Conservation (phyloP, 2,329 filamentous ascomycete genomes). For the Monilinia laxa region DNA sequence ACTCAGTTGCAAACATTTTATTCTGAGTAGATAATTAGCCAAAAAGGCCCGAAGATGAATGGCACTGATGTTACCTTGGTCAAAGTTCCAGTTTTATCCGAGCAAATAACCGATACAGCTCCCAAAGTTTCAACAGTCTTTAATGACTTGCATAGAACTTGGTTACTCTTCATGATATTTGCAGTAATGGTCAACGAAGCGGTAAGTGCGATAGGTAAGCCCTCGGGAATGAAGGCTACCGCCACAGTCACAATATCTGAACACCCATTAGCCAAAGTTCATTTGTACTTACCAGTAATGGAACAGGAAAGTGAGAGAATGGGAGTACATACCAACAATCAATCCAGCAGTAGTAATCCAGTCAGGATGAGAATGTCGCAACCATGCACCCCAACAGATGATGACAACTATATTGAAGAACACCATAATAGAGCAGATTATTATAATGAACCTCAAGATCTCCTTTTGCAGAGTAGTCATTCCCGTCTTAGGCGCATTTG, state of each 20-base stretch:
- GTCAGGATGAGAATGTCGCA: slow-evolving; percentile 60
- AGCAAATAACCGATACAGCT: slow-evolving; percentile 71
- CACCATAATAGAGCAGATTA: slow-evolving; percentile 67
- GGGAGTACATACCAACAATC: slow-evolving; percentile 52
- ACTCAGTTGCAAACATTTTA: slow-evolving; percentile 70
- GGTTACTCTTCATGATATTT: slow-evolving; percentile 72
- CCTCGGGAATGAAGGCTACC: slow-evolving; percentile 73
- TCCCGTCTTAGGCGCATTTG: slow-evolving; percentile 64
- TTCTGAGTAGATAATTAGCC: slow-evolving; percentile 47
- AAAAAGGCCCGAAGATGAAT: not conserved
- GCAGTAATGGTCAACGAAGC: slow-evolving; percentile 72
- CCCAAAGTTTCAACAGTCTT: slow-evolving; percentile 75
- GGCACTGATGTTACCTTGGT: slow-evolving; percentile 44
- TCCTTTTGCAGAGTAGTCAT: slow-evolving; percentile 70
- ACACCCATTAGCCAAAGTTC: not conserved
- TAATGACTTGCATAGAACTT: slow-evolving; percentile 74
- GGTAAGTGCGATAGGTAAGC: slow-evolving; percentile 66
- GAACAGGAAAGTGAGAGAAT: slow-evolving; percentile 59
- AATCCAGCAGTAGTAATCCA: slow-evolving; percentile 71
- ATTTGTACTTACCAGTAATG: not conserved
- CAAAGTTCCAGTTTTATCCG: slow-evolving; percentile 72
- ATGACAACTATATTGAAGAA: slow-evolving; percentile 63
- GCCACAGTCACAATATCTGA: slow-evolving; percentile 37
- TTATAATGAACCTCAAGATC: slow-evolving; percentile 66
- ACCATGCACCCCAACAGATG: slow-evolving; percentile 67